Base-by-base conservation (phyloP, 352 stramenopile species). In the Thraustochytrium sp. region DNA sequence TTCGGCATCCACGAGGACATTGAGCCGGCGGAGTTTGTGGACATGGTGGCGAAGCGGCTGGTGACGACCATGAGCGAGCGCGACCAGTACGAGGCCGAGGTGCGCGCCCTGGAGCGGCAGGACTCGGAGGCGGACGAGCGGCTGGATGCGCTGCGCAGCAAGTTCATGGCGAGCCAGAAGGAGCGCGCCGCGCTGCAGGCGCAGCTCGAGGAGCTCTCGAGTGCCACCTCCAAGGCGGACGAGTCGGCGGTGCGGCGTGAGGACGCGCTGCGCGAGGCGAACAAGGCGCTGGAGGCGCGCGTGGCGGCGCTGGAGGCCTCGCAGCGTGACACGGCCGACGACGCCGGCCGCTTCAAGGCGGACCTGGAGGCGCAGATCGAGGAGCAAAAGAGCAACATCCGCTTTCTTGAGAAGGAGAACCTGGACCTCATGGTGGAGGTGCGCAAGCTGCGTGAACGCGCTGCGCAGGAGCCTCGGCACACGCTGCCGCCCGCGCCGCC, bases 391-490 rank as follows among this genome's bases (percentile, higher is more conserved):
- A 74, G 64, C 53, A 74, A 84, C 61, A 85, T 82, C 38, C 46
- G 68, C 29, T 85, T 82, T 54, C 54, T 85, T 26, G 78, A 85
- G 48, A 82, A 82, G 78, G 78, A 85, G 38, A 85, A 85, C 51
- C 61, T 85, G 21, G 56, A 85, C 37, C 38, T 85, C 31, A 85
- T 85, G 78, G 74, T 85, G 34, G 68, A 85, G 18, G 29, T 85
- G 31, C 68, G 74, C 26, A 82, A 85, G 68, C 51, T 82, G 40
- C 40, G 63, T 23, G 78, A 85, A 1, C 78, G 59, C 36, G 51
- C 78, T 0, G n/a, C 37, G 13, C 36, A 9, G 1, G n/a, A 42
- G 23, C 9, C 63, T 8, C n/a, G 18, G 11, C 23, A 36, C 16
- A 53, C 18, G 1, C n/a, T n/a, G n/a, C n/a, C n/a, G n/a, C 29